Evolutionary conservation across 805 yeast species (phyloP), one percentile per base, ranked within the genome.

Genomic region (Tetrapisispora namnaoensis): DNA sequence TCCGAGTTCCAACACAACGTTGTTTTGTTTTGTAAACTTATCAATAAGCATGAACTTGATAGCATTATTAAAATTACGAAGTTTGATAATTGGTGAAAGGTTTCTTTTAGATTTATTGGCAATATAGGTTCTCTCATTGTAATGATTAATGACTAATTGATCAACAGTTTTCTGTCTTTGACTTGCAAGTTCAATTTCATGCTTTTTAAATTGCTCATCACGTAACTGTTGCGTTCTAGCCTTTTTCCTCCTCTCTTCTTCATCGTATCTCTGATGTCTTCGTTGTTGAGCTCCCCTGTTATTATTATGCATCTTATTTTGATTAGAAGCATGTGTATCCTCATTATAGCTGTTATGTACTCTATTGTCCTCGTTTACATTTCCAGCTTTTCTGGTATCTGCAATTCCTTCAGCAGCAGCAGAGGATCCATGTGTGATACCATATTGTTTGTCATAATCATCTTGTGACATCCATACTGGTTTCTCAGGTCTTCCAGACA

Each of bases 11-110:
- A 93, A 69, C 1, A 84, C 88, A 20, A 76, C 73, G 38, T 76
- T 75, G 52, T 78, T 69, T 42, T 71, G 70, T 35, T 70, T 70
- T 2, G 83, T 79, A 65, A 73, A 82, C 55, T 83, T 85, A 49
- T 83, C 82, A 47, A 93, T 80, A 9, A 91, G 69, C 60, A 89
- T 86, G 62, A 87, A 86, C 62, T 93, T 93, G 59, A 93, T 83
- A 51, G 90, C 86, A 63, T 93, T 93, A 66, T 93, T 93, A 75
- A 89, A 93, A 56, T 85, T 83, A 52, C 97, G 75, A 53, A 93
- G 71, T 58, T 86, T 85, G 67, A 84, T 82, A 61, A 93, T 91
- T 11, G 93, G 90, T 0, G 97, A 88, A 35, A 78, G 70, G 18
- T 80, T 73, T 55, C 99, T 76, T 42, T 75, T 74, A 48, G 75